phyloP scores from a whole-genome alignment of 1,139 yeast species.

The Spencermartinsiella ligniputridi region DNA sequence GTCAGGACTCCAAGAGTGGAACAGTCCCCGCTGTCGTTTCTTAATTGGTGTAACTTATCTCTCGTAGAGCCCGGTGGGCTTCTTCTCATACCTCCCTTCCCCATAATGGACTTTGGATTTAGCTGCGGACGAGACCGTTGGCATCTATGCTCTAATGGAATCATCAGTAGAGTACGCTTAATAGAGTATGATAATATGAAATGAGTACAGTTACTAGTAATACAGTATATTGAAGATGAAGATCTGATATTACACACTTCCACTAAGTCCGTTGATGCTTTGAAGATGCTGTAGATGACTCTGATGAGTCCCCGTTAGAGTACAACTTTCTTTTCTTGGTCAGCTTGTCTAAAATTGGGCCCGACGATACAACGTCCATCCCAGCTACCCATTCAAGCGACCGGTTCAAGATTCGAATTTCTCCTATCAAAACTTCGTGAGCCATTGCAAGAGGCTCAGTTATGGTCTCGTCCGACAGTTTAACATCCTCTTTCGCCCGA shows the following conservation, averaged over 20 bases:
- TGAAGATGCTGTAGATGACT: background rate
- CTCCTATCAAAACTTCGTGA: slow-evolving; percentile 25
- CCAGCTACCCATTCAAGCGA: slow-evolving; percentile 17
- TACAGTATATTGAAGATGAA: too few species aligned
- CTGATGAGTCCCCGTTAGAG: background rate
- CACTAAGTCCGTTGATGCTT: slow-evolving; percentile 3
- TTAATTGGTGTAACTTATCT: too few species aligned
- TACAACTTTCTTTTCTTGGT: background rate
- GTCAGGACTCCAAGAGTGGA: background rate
- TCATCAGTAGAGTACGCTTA: too few species aligned
- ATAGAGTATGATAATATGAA: too few species aligned
- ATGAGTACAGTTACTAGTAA: too few species aligned
- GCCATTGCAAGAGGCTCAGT: slow-evolving; percentile 24
- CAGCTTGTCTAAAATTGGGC: slow-evolving; percentile 9
- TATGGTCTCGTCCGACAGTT: slow-evolving; percentile 16
- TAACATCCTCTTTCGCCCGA: slow-evolving; percentile 11
- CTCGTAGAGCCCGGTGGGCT: too few species aligned
- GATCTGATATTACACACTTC: too few species aligned
- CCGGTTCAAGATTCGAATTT: slow-evolving; percentile 22
- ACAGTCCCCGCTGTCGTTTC: background rate
- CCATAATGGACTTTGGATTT: too few species aligned
- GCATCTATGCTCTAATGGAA: too few species aligned
- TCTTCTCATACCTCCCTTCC: too few species aligned
- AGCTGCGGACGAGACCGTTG: too few species aligned
- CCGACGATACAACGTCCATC: slow-evolving; percentile 7